Conservation (phyloP, 2,329 filamentous ascomycete species). For the Pseudocercospora fuligena region DNA sequence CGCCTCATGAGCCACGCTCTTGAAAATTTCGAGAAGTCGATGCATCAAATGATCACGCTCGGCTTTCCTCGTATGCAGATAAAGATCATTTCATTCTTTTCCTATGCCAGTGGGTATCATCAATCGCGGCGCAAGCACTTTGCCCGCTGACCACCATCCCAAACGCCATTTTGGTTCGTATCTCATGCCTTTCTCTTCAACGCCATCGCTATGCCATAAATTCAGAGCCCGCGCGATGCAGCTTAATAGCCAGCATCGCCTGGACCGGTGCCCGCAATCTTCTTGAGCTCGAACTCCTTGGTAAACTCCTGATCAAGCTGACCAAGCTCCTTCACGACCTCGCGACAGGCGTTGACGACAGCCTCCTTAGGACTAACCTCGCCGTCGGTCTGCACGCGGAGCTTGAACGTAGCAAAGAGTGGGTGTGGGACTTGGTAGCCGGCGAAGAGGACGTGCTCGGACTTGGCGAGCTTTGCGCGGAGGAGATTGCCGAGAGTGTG, state of each 20-base stretch:
- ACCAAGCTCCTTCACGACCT: conserved; percentile 79
- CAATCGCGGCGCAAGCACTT: neutral
- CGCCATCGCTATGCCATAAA: neutral
- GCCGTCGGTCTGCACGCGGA: conserved; percentile 90
- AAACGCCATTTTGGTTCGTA: neutral
- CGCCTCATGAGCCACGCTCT: neutral
- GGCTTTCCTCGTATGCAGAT: neutral
- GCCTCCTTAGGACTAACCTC: conserved; percentile 87
- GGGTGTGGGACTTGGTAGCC: conserved; percentile 75
- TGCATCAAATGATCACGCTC: neutral
- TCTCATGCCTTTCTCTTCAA: neutral
- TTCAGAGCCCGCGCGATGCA: too few species aligned
- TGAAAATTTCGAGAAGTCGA: neutral
- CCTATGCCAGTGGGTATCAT: conserved; percentile 4
- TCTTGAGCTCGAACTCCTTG: conserved; percentile 86
- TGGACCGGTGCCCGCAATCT: conserved; percentile 63
- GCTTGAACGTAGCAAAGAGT: conserved; percentile 59
- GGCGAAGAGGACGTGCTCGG: conserved; percentile 83
- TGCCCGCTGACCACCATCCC: neutral
- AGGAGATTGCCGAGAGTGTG: conserved; percentile 79
- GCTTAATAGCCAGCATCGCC: conserved; percentile 28
- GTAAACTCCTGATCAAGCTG: conserved; percentile 86
- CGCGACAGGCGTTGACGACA: conserved; percentile 77
- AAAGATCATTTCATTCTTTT: neutral
- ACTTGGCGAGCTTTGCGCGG: conserved; percentile 80